phyloP scores from a whole-genome alignment of 148 eudicot species.

The Rhododendron mucronatum region DNA sequence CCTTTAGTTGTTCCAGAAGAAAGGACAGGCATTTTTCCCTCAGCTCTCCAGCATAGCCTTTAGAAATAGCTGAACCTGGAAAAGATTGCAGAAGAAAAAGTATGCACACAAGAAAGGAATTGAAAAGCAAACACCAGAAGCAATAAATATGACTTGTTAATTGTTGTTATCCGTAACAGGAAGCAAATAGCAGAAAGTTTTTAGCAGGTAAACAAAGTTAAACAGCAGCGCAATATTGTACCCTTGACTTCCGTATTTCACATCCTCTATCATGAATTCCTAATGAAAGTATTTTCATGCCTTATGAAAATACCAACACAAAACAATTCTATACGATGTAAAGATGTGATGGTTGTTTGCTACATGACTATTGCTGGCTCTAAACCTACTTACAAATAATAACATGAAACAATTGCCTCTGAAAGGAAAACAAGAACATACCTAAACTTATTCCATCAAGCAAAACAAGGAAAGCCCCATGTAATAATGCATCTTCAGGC shows the following conservation, averaged over 20 bases:
- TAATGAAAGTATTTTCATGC: neutral
- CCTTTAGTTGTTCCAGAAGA: constrained; percentile 70
- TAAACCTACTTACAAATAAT: neutral
- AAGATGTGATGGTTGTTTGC: neutral
- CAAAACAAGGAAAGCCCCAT: constrained; percentile 91
- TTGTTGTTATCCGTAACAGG: neutral
- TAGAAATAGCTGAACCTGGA: constrained; percentile 70
- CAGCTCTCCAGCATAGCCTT: constrained; percentile 54
- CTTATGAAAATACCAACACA: neutral
- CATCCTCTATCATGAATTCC: neutral
- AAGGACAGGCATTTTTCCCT: constrained; percentile 60
- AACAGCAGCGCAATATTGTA: neutral
- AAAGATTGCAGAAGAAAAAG: constrained; percentile 1
- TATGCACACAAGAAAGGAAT: neutral
- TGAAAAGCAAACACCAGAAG: neutral
- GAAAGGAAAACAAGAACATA: constrained; percentile 12
- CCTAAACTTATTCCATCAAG: constrained; percentile 95
- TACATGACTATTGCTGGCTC: neutral
- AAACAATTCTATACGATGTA: neutral
- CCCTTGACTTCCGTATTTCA: neutral
- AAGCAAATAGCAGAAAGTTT: neutral
- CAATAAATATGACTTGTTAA: neutral
- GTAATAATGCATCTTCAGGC: constrained; percentile 61
- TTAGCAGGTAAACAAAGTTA: neutral
- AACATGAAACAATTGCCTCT: neutral